These are phyloP conservation scores for Coix lacrymajobi DNA, from an alignment of 176 grass and related monocot genomes.

Conservation along the genomic window DNA sequence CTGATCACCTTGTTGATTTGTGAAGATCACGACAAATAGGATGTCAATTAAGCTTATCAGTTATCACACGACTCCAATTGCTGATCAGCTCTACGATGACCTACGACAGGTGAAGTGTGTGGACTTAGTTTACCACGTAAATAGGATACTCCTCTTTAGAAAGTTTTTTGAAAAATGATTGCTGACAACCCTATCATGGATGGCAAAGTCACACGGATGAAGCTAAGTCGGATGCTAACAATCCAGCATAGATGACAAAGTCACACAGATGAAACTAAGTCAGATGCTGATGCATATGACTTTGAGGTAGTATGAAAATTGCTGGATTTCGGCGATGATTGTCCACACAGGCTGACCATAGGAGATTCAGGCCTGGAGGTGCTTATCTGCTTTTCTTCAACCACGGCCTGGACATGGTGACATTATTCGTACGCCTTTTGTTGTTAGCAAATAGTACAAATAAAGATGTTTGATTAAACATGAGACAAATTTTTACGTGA, in stretches of 20 bases:
- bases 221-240: neutral
- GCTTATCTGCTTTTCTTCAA: slow-evolving; percentile 27
- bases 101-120: neutral
- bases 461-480: too few relatives aligned
- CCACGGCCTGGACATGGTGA: neutral
- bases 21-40: neutral
- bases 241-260: neutral
- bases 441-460: too few relatives aligned
- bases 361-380: slow-evolving; percentile 22
- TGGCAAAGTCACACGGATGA: neutral
- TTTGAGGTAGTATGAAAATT: neutral
- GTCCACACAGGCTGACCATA: neutral
- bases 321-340: neutral
- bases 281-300: slow-evolving; percentile 3
- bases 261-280: neutral
- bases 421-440: neutral
- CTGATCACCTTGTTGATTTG: neutral
- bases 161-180: neutral
- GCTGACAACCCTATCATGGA: neutral
- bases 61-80: neutral
- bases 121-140: too few relatives aligned
- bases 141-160: too few relatives aligned
- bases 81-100: neutral
- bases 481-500: too few relatives aligned
- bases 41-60: neutral